Base-by-base conservation (phyloP, 2,329 filamentous ascomycete genomes). In the Fusarium luffae region DNA sequence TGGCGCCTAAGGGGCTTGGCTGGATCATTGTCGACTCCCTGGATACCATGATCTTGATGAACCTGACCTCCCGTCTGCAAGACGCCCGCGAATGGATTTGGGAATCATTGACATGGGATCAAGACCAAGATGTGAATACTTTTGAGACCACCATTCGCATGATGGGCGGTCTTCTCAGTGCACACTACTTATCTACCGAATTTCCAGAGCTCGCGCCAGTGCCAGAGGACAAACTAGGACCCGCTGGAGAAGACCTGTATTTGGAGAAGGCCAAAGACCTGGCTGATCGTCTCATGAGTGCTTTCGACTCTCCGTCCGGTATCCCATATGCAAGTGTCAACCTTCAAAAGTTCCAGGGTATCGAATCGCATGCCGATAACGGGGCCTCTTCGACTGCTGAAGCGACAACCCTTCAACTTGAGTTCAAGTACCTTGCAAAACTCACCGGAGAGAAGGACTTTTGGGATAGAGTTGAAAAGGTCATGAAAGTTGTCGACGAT, bases 91-190 rank as follows among this genome's bases (percentile, higher is more conserved):
- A 97, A 77, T 99, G 96, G 96, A 89, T 99, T 49, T 86, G 92
- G 3, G 90, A 89, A 7, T 90, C 90, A 10, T 81, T 98, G 68
- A 90, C 90, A 13, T 98, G 97, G 82, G 90, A 98, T 64, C 93
- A 97, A 79, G 87, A 98, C 75, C 94, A 98, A 78, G 93, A 98
- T 78, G 95, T 99, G 59, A 98, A 94, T 79, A 98, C 94, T 1
- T 99, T 98, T 74, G 96, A 99, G 82, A 98, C 95, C 10, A 98
- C 95, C 0, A 98, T 98, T 74, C 92, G 96, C 54, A 98, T 98
- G 94, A 85, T 99, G 51, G 96, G 96, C 18, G 96, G 96, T 13
- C 84, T 99, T 43, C 85, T 99, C 34, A 94, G 94, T 3, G 96
- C 96, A 12, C 94, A 99, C 79, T 98, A 98, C 79, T 85, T 99